Evolutionary conservation across 805 yeast species (phyloP).

Genomic region (Wickerhamia fluorescens): DNA sequence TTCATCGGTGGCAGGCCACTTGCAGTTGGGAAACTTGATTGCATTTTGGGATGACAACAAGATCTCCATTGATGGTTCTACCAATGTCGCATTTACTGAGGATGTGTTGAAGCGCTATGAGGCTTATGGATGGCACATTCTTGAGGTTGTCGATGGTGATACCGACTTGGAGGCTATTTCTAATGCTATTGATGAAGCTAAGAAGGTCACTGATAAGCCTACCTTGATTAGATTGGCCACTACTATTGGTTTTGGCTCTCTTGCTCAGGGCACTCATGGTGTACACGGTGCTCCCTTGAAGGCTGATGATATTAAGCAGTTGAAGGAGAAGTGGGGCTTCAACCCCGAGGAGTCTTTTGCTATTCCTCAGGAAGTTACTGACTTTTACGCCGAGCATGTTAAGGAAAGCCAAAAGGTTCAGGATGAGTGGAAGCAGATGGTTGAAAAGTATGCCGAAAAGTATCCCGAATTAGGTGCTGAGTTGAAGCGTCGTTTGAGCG

Average conservation of each 20-base stretch:
- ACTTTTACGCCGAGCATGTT: slow-evolving; percentile 52
- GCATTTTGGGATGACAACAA: slow-evolving; percentile 95
- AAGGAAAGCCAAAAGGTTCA: slow-evolving; percentile 61
- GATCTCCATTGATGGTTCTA: slow-evolving; percentile 94
- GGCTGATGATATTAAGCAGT: slow-evolving; percentile 83
- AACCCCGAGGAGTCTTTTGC: slow-evolving; percentile 74
- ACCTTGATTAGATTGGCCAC: slow-evolving; percentile 83
- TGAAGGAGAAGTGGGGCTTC: slow-evolving; percentile 81
- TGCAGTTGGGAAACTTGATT: slow-evolving; percentile 86
- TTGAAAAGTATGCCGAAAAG: slow-evolving; percentile 54
- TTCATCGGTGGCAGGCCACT: slow-evolving; percentile 91
- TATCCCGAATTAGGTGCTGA: slow-evolving; percentile 78
- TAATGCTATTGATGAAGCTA: slow-evolving; percentile 74
- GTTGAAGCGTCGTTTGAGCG: slow-evolving; percentile 66
- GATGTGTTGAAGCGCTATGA: slow-evolving; percentile 78
- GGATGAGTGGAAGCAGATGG: slow-evolving; percentile 64
- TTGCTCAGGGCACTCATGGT: slow-evolving; percentile 74
- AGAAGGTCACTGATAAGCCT: slow-evolving; percentile 75
- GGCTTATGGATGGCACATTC: slow-evolving; percentile 91
- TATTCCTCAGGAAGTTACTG: slow-evolving; percentile 80
- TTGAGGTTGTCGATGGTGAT: slow-evolving; percentile 76
- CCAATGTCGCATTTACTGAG: slow-evolving; percentile 87
- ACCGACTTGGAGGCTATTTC: slow-evolving; percentile 64
- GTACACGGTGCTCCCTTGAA: slow-evolving; percentile 97
- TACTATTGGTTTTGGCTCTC: slow-evolving; percentile 91